Percentiles rank a stretch among this genome's conserved stretches.
phyloP scores from a whole-genome alignment of 768 basidiomycete species.

The Amylocystis lapponica region DNA sequence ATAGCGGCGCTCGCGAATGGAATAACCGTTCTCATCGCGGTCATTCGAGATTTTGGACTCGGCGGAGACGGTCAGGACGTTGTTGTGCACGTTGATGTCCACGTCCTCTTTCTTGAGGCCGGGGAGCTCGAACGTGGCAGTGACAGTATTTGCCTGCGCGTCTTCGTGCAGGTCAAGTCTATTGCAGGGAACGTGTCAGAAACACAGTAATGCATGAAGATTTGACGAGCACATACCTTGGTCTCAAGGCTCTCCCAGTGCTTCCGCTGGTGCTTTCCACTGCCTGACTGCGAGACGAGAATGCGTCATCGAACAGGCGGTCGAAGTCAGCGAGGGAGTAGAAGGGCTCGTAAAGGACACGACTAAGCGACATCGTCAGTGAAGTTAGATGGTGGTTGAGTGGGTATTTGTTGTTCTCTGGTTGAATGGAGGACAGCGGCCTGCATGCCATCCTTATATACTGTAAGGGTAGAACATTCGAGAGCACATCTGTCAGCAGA shows the following conservation, averaged over 20 bases:
- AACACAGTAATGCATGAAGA: neutral
- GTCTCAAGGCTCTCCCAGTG: conserved; percentile 10
- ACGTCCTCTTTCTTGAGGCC: conserved; percentile 47
- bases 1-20: conserved; percentile 25
- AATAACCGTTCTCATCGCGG: conserved; percentile 29
- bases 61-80: conserved; percentile 44
- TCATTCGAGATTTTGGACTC: conserved; percentile 32
- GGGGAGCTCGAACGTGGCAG: conserved; percentile 51
- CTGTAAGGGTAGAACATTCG: no score
- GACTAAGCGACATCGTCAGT: conserved; percentile 28
- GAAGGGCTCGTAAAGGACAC: conserved; percentile 39
- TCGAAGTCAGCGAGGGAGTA: conserved; percentile 35
- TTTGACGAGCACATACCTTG: conserved; percentile 12
- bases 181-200: conserved; percentile 6
- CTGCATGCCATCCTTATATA: no score
- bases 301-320: conserved; percentile 38
- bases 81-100: conserved; percentile 43
- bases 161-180: conserved; percentile 54
- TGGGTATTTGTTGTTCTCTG: no score
- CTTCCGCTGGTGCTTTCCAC: conserved; percentile 1
- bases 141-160: conserved; percentile 38
- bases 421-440: no score
- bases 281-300: conserved; percentile 17
- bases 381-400: no score
- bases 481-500: no score